Base-by-base conservation (phyloP, 148 eudicot species). In the Spergularia bocconei region DNA sequence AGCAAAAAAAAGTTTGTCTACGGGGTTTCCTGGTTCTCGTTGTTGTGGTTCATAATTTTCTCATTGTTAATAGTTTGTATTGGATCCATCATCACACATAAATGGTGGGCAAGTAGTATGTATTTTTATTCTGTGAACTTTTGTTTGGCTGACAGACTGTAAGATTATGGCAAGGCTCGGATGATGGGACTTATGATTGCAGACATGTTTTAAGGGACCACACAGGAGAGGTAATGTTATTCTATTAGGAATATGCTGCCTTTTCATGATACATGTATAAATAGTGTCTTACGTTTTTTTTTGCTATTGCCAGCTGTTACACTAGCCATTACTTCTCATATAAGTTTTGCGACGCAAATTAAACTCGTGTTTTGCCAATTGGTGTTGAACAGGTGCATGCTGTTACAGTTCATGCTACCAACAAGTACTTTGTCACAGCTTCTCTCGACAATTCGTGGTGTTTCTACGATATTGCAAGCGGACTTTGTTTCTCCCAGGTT, bases 391-490 rank as follows among this genome's bases (percentile, higher is more conserved):
- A 95, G 98, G 97, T 95, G 69, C 96, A 90, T 89, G 96, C 97
- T 25, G 97, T 94, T 72, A 90, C 98, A 1, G 70, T 94, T 75
- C 98, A 94, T 76, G 91, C 97, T 75, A 94, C 97, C 75, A 87
- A 89, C 68, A 90, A 89, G 66, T 94, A 92, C 74, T 88, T 92
- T 60, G 98, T 94, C 51, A 76, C 93, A 16, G 97, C 96, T 79
- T 94, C 98, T 41, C 93, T 90, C 75, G 98, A 94, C 79, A 91
- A 76, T 67, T 80, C 98, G 17, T 92, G 98, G 98, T 94, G 98
- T 86, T 94, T 94, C 79, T 94, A 94, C 71, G 98, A 94, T 71
- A 84, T 94, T 76, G 79, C 90, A 62, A 86, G 85, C 25, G 96
- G 96, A 38, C 79, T 81, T 83, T 94, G 98, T 82, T 97, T 92